These are phyloP conservation scores for Blastobotrys ciferrii DNA, from an alignment of 1,139 yeast species.

Conservation along the genomic window DNA sequence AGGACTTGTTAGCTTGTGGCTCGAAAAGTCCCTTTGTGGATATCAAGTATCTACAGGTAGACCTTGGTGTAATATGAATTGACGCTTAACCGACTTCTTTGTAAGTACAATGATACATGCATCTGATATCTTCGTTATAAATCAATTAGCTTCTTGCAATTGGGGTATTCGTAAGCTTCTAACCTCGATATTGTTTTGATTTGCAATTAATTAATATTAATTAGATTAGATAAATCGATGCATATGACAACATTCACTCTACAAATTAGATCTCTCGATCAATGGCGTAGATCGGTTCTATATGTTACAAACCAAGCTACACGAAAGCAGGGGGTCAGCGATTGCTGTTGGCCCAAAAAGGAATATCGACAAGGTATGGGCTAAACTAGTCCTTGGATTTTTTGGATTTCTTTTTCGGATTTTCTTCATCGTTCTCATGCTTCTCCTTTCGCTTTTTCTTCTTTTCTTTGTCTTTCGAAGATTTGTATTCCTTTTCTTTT, in stretches of 20 bases:
- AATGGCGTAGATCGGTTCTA: too few relatives aligned
- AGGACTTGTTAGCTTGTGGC: slow-evolving; percentile 68
- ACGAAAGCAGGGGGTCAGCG: not conserved
- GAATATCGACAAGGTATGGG: not conserved
- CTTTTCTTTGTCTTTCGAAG: slow-evolving; percentile 30
- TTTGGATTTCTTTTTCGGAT: slow-evolving; percentile 25
- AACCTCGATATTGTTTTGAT: not conserved
- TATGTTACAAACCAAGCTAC: not conserved
- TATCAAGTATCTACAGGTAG: slow-evolving; percentile 51
- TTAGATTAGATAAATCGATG: too few relatives aligned
- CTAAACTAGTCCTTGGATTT: slow-evolving; percentile 12
- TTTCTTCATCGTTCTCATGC: slow-evolving; percentile 18
- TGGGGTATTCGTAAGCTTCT: too few relatives aligned
- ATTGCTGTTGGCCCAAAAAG: not conserved
- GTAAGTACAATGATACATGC: not conserved
- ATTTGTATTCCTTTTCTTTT: slow-evolving; percentile 56
- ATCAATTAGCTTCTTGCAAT: too few relatives aligned
- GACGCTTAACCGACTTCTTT: not conserved
- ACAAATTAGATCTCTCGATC: too few relatives aligned
- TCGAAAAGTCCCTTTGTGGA: slow-evolving; percentile 71
- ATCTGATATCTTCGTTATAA: not conserved
- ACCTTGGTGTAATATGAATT: slow-evolving; percentile 40
- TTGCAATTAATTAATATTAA: not conserved
- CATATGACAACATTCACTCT: too few relatives aligned
- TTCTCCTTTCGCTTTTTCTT: slow-evolving; percentile 28